These are phyloP conservation scores for Podaxis rugospora DNA, from an alignment of 768 basidiomycete genomes.

Conservation along the genomic window DNA sequence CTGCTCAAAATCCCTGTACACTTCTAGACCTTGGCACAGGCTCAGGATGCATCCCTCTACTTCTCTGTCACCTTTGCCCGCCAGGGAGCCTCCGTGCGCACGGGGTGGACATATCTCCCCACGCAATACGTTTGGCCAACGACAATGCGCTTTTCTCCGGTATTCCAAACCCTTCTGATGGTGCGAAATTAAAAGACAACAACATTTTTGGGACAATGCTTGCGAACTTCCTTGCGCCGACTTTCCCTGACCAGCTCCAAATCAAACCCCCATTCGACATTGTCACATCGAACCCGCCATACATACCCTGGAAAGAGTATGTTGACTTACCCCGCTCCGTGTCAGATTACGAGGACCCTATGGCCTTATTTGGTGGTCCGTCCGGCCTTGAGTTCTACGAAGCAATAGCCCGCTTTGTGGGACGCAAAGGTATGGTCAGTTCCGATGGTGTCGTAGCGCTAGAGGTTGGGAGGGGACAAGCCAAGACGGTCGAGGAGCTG, in stretches of 20 bases:
- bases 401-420: conserved; percentile 60
- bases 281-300: conserved; percentile 83
- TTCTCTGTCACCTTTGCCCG: conserved; percentile 68
- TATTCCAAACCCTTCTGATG: conserved; percentile 25
- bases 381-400: conserved; percentile 63
- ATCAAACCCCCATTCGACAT: conserved; percentile 61
- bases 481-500: conserved; percentile 53
- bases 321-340: conserved; percentile 63
- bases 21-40: conserved; percentile 93
- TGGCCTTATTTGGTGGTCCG: conserved; percentile 76
- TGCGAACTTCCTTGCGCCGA: conserved; percentile 41
- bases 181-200: conserved; percentile 24
- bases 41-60: conserved; percentile 85
- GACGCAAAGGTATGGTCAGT: conserved; percentile 45
- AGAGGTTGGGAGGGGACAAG: conserved; percentile 79
- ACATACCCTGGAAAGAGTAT: conserved; percentile 71
- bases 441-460: conserved; percentile 59
- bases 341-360: conserved; percentile 71
- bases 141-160: conserved; percentile 44
- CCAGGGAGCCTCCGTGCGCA: conserved; percentile 47
- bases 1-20: conserved; percentile 28
- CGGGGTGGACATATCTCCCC: conserved; percentile 65
- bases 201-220: conserved; percentile 38
- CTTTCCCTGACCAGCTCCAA: conserved; percentile 31
- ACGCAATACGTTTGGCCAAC: conserved; percentile 49